Evolutionary conservation across 2,329 filamentous ascomycete species (phyloP).

Genomic region (Cladosporium austrohemisphaericum): DNA sequence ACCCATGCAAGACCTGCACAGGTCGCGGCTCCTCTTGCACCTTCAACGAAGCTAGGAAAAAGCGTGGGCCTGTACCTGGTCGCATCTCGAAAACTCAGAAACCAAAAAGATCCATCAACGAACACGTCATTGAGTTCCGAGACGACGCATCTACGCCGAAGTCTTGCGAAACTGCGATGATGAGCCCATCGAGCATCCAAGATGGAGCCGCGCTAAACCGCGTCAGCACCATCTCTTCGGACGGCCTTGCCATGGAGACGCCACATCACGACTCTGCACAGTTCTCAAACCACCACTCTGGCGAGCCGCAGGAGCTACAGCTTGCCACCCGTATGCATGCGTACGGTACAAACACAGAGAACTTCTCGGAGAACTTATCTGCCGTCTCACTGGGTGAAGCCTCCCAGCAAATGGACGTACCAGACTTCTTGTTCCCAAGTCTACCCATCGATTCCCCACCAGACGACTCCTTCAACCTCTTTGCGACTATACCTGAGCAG

Average conservation of each 20-base stretch:
- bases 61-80: constrained; percentile 37
- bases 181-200: not conserved
- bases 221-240: constrained; percentile 7
- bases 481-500: constrained; percentile 28
- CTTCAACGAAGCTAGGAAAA: constrained; percentile 41
- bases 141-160: not conserved
- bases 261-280: not conserved
- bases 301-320: not conserved
- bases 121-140: constrained; percentile 16
- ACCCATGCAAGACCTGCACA: constrained; percentile 38
- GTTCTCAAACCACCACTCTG: not conserved
- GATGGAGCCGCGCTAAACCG: constrained; percentile 6
- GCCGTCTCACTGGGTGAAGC: too few relatives aligned
- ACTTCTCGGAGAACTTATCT: constrained; percentile 5
- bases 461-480: constrained; percentile 29
- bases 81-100: constrained; percentile 38
- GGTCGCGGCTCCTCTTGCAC: constrained; percentile 40
- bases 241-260: not conserved
- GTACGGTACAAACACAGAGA: not conserved
- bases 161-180: not conserved
- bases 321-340: constrained; percentile 3
- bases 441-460: constrained; percentile 33
- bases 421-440: constrained; percentile 36
- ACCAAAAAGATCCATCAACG: constrained; percentile 9
- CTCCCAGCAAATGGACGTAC: constrained; percentile 30